Conservation (phyloP, 352 stramenopile genomes). For the Globisporangium echinulatum region DNA sequence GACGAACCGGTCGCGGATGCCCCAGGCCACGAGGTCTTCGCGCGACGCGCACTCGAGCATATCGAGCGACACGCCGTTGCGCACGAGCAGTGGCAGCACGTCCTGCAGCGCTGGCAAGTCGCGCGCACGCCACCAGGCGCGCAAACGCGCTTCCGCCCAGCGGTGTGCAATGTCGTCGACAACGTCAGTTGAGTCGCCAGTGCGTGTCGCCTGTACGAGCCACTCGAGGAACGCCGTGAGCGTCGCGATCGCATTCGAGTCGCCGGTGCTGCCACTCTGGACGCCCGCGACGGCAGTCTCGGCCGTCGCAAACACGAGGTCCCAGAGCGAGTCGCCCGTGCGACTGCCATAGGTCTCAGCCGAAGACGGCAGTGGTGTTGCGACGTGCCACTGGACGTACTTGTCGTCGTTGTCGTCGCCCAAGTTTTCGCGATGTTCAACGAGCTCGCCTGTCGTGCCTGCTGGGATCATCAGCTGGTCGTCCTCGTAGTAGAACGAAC, state of each 20-base stretch:
- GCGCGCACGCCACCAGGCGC: constrained; percentile 44
- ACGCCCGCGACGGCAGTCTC: constrained; percentile 37
- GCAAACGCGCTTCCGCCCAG: constrained; percentile 48
- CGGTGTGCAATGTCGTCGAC: constrained; percentile 28
- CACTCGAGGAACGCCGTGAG: constrained; percentile 54
- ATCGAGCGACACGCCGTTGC: constrained; percentile 35
- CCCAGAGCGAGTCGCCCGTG: constrained; percentile 26
- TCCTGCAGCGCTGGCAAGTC: constrained; percentile 31
- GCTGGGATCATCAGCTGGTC: constrained; percentile 34
- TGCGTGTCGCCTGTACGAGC: constrained; percentile 34
- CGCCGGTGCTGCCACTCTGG: constrained; percentile 17
- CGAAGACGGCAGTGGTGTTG: too few species aligned
- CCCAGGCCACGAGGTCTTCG: constrained; percentile 68
- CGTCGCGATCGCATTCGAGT: constrained; percentile 29
- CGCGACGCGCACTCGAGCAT: constrained; percentile 45
- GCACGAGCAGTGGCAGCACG: constrained; percentile 30
- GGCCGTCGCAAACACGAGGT: constrained; percentile 34
- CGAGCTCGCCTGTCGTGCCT: constrained; percentile 29
- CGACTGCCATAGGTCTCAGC: not conserved
- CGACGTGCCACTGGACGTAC: constrained; percentile 34
- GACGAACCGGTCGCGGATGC: constrained; percentile 40
- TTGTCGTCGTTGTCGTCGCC: constrained; percentile 12
- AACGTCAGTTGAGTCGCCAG: constrained; percentile 15
- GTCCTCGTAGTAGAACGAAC: constrained; percentile 50
- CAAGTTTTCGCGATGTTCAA: constrained; percentile 3